Evolutionary conservation across 2,329 filamentous ascomycete genomes (phyloP), one percentile per base, ranked within the genome.

Genomic region (Cladosporium austrohemisphaericum): DNA sequence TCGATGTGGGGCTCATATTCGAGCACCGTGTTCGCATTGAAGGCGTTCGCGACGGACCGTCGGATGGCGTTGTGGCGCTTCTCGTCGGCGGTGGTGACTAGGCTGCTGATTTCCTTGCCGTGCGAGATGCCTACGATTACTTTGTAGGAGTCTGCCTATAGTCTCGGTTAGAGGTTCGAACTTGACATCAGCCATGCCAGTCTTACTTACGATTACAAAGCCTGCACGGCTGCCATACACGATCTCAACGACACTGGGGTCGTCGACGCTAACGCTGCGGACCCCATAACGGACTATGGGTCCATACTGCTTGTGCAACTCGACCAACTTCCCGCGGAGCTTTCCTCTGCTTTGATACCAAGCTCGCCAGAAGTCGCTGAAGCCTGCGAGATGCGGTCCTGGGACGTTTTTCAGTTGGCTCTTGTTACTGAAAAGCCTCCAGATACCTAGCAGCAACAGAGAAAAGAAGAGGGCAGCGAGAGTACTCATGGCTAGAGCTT

Each of bases 351-450:
- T 16, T 19, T 41, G 38, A 8, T 19, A 5, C 38, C 38, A 41
- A 20, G 38, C 38, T 22, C 38, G 38, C 38, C 38, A 41, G 18
- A 29, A 41, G 38, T 41, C 38, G 18, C 38, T 41, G 14, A 41
- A 8, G 2, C 26, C 38, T 4, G 38, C 38, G 2, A 41, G 38
- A 22, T 3, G 11, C 11, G 38, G 38, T 13, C 38, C 38, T 23
- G 38, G 38, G 2, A 41, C 26, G 13, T 41, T 14, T 5, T 41
- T 10, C 5, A 41, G 38, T 18, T 41, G 38, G n/a, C 26, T 41
- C 16, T n/a, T n/a, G 7, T 41, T 41, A 9, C 1, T 31, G 18
- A 29, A 31, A 20, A 41, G 38, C 31, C 38, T 28, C 38, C 38
- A 41, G 18, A n/a, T n/a, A n/a, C n/a, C n/a, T n/a, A n/a, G n/a